Evolutionary conservation across 345 rosid species (phyloP).

Genomic region (Salix arbutifolia): DNA sequence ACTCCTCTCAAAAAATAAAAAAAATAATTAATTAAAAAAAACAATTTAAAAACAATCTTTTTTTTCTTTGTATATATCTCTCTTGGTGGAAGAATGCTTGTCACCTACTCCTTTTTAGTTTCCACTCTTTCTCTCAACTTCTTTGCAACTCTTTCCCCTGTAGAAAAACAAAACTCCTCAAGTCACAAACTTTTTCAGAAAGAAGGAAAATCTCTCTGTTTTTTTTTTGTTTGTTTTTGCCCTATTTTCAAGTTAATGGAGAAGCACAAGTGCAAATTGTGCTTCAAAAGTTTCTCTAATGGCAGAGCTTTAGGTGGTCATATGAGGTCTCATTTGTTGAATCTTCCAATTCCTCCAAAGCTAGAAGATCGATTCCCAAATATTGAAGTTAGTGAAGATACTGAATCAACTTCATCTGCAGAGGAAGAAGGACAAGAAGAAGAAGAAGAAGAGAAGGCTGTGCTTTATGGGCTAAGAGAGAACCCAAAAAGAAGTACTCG

Average conservation of each 20-base stretch:
- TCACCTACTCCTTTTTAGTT: conserved; percentile 62
- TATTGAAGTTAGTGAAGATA: conserved; percentile 40
- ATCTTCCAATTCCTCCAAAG: conserved; percentile 40
- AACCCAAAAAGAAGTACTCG: conserved; percentile 51
- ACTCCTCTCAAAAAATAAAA: not conserved
- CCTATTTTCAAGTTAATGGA: conserved; percentile 42
- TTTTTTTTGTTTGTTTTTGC: conserved; percentile 2
- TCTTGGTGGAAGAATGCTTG: conserved; percentile 67
- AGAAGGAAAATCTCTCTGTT: not conserved
- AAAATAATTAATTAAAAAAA: not conserved
- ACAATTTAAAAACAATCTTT: not conserved
- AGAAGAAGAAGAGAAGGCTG: conserved; percentile 27
- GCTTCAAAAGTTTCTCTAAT: conserved; percentile 59
- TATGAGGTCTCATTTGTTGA: conserved; percentile 77
- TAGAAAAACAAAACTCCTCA: conserved; percentile 24
- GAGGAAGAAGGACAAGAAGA: conserved; percentile 34
- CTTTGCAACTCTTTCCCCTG: conserved; percentile 16
- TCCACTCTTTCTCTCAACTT: conserved; percentile 38
- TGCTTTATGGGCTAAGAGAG: conserved; percentile 45
- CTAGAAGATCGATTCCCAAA: conserved; percentile 19
- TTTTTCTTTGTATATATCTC: conserved; percentile 39
- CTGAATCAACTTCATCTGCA: conserved; percentile 40
- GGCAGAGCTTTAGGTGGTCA: conserved; percentile 83
- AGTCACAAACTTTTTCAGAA: conserved; percentile 15
- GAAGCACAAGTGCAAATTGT: conserved; percentile 65